phyloP scores from a whole-genome alignment of 2,329 filamentous ascomycete species.

The Madurella fahalii region DNA sequence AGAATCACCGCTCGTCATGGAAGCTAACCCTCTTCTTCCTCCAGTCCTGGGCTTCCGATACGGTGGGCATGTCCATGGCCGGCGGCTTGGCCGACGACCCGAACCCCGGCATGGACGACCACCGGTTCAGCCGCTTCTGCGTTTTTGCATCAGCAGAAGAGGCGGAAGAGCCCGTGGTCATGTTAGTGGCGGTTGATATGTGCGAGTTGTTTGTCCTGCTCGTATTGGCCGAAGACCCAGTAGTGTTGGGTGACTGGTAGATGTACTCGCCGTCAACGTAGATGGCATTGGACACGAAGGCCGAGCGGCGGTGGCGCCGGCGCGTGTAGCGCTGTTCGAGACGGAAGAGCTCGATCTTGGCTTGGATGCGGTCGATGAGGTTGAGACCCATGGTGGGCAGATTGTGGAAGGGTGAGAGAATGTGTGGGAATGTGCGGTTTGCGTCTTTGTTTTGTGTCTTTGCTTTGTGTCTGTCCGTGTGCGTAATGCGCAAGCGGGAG shows the following conservation, averaged over 20 bases:
- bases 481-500: neutral
- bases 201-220: conserved; percentile 29
- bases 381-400: conserved; percentile 42
- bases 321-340: conserved; percentile 94
- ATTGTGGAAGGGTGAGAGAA: neutral
- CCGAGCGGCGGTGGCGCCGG: conserved; percentile 78
- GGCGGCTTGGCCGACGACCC: conserved; percentile 36
- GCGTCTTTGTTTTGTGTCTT: neutral
- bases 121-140: conserved; percentile 49
- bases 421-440: neutral
- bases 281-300: conserved; percentile 81
- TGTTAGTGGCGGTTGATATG: conserved; percentile 29
- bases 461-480: neutral
- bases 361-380: conserved; percentile 57
- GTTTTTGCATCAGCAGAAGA: conserved; percentile 33
- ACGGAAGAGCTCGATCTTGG: conserved; percentile 83
- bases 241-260: conserved; percentile 62
- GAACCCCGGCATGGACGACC: conserved; percentile 55
- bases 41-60: conserved; percentile 16
- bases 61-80: conserved; percentile 11
- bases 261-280: conserved; percentile 97
- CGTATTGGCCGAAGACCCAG: conserved; percentile 51
- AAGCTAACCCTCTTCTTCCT: conserved; percentile 19
- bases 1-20: conserved; percentile 17
- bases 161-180: conserved; percentile 25